These are phyloP conservation scores for Geotrichum aggregatum DNA, from an alignment of 1,139 yeast genomes.

Conservation along the genomic window DNA sequence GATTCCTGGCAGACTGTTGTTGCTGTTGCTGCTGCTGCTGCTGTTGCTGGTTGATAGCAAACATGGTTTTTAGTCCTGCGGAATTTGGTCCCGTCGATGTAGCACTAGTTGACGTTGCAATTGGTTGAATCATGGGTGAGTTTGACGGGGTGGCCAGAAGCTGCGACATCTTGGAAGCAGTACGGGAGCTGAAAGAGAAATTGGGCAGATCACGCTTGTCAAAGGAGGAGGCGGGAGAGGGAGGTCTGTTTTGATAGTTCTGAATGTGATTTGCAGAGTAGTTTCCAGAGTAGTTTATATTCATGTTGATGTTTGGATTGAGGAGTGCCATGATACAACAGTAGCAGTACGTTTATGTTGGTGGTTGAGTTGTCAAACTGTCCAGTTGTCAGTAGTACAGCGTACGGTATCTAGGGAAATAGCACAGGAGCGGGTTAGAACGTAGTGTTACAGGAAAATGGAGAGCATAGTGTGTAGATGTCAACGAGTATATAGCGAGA, in stretches of 20 bases:
- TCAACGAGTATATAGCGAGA: neutral
- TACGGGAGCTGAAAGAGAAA: neutral
- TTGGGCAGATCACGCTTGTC: neutral
- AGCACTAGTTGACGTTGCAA: neutral
- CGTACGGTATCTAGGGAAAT: too few species aligned
- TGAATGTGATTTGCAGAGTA: neutral
- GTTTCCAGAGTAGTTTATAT: neutral
- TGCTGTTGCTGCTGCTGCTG: conserved; percentile 3
- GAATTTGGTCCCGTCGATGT: neutral
- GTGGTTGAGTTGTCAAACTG: neutral
- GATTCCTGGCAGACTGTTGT: neutral
- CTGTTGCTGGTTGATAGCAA: neutral
- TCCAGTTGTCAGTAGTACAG: too few species aligned
- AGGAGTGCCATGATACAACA: neutral
- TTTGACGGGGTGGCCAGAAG: conserved; percentile 1
- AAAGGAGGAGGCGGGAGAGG: conserved; percentile 1
- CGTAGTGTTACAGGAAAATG: neutral
- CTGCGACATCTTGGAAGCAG: conserved; percentile 2
- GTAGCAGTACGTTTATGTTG: neutral
- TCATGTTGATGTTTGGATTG: neutral
- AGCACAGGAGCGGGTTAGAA: neutral
- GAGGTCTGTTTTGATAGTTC: neutral
- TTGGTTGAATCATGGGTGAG: neutral
- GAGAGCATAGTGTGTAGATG: neutral
- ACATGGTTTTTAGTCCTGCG: neutral